Percentiles rank a stretch among this genome's conserved stretches.
Evolutionary conservation across 768 basidiomycete genomes (phyloP).

Genomic region (Mycena leptocephala): DNA sequence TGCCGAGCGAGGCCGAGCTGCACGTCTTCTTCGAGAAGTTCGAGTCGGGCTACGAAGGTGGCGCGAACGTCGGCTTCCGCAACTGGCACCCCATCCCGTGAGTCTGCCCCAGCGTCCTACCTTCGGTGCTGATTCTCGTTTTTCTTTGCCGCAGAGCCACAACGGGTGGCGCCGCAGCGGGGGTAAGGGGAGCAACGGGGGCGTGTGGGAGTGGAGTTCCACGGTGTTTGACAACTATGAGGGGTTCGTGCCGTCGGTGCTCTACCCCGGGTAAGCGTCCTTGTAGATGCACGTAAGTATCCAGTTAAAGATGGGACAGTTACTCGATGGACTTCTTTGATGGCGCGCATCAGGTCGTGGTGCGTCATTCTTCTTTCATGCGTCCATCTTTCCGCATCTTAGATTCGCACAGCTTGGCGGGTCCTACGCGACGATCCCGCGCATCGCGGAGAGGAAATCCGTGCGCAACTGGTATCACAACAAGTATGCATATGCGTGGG

Average conservation of each 20-base stretch:
- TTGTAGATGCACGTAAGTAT: background rate
- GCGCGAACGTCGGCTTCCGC: slow-evolving; percentile 88
- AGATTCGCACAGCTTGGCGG: slow-evolving; percentile 80
- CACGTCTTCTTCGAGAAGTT: slow-evolving; percentile 85
- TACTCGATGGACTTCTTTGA: slow-evolving; percentile 87
- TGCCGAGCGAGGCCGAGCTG: slow-evolving; percentile 94
- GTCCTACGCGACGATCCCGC: slow-evolving; percentile 91
- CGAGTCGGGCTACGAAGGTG: slow-evolving; percentile 81
- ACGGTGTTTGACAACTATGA: slow-evolving; percentile 81
- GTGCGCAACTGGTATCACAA: slow-evolving; percentile 94
- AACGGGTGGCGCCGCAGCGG: slow-evolving; percentile 67
- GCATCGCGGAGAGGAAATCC: slow-evolving; percentile 81
- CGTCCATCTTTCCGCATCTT: background rate
- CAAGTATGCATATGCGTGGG: slow-evolving; percentile 93
- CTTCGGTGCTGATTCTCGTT: background rate
- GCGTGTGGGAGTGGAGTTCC: slow-evolving; percentile 99
- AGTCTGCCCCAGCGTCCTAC: slow-evolving; percentile 51
- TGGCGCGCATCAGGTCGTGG: slow-evolving; percentile 87
- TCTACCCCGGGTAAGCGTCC: slow-evolving; percentile 92
- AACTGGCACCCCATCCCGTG: slow-evolving; percentile 97
- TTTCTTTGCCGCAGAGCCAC: slow-evolving; percentile 72
- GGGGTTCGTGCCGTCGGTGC: slow-evolving; percentile 80
- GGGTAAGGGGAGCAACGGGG: slow-evolving; percentile 89
- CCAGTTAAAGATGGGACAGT: background rate
- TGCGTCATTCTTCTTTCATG: slow-evolving; percentile 59